phyloP scores from a whole-genome alignment of 2,329 filamentous ascomycete genomes.

The Alternaria gansuensis region DNA sequence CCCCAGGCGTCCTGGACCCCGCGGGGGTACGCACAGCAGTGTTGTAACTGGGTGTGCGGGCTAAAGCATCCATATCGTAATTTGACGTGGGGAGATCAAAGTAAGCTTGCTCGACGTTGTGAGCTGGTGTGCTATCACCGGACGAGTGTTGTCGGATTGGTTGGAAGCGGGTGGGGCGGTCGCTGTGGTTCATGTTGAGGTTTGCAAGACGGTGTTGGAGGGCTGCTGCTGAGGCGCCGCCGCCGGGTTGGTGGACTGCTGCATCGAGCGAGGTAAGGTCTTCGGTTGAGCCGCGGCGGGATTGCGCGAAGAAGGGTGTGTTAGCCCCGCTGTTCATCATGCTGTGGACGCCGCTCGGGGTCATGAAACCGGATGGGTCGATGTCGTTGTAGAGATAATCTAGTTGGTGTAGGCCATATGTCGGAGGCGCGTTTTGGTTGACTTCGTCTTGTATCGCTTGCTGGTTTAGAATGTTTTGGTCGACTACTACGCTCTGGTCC shows the following conservation, averaged over 20 bases:
- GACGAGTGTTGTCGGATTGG: conserved; percentile 45
- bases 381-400: conserved; percentile 92
- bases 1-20: conserved; percentile 52
- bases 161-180: conserved; percentile 41
- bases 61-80: conserved; percentile 58
- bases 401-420: conserved; percentile 88
- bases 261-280: conserved; percentile 72
- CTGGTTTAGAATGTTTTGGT: conserved; percentile 50
- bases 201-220: conserved; percentile 74
- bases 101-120: conserved; percentile 32
- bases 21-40: conserved; percentile 59
- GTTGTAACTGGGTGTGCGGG: conserved; percentile 62
- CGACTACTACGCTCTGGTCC: conserved; percentile 73
- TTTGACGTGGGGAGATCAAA: conserved; percentile 33
- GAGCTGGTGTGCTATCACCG: conserved; percentile 50
- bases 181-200: conserved; percentile 55
- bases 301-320: conserved; percentile 78
- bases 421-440: conserved; percentile 79
- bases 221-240: conserved; percentile 63
- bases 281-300: conserved; percentile 79
- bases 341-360: conserved; percentile 69
- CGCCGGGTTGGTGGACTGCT: conserved; percentile 44
- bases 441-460: conserved; percentile 64
- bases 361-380: conserved; percentile 82
- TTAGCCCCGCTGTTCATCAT: conserved; percentile 66